These are phyloP conservation scores for Platanthera zijinensis DNA, from an alignment of 106 monocot genomes.

Conservation along the genomic window DNA sequence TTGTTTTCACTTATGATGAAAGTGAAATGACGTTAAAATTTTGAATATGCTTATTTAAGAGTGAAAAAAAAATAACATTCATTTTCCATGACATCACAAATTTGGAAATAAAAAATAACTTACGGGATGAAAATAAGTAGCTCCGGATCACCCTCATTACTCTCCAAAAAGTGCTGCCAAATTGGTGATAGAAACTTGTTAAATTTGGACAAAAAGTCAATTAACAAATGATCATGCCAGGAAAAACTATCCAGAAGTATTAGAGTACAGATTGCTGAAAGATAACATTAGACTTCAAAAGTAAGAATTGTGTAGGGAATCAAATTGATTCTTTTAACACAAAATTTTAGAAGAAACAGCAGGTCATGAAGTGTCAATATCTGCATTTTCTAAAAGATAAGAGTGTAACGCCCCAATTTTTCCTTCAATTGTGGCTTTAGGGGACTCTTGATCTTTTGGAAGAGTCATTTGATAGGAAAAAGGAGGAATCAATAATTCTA, in stretches of 20 bases:
- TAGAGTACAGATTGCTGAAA: not conserved
- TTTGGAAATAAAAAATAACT: conserved; percentile 19
- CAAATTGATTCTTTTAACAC: not conserved
- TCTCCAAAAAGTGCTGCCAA: conserved; percentile 60
- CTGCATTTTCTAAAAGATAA: too few relatives aligned
- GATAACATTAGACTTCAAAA: not conserved
- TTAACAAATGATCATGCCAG: not conserved
- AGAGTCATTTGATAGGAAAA: too few relatives aligned
- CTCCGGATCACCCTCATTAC: conserved; percentile 87
- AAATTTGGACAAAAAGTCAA: not conserved
- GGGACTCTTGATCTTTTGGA: too few relatives aligned
- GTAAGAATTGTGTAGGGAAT: not conserved
- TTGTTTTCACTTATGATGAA: not conserved
- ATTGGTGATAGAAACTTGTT: not conserved
- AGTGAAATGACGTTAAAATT: not conserved
- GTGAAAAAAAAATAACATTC: not conserved
- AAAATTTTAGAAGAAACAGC: too few relatives aligned
- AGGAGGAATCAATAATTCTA: too few relatives aligned
- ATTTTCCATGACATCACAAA: not conserved
- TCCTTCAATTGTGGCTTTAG: too few relatives aligned
- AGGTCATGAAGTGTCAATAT: too few relatives aligned
- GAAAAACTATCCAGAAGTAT: not conserved
- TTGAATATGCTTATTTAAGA: not conserved
- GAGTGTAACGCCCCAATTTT: too few relatives aligned
- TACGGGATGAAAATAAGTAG: conserved; percentile 88